phyloP scores from a whole-genome alignment of 225 moss, liverwort and hornwort species.

The Marchantia polymorpha region DNA sequence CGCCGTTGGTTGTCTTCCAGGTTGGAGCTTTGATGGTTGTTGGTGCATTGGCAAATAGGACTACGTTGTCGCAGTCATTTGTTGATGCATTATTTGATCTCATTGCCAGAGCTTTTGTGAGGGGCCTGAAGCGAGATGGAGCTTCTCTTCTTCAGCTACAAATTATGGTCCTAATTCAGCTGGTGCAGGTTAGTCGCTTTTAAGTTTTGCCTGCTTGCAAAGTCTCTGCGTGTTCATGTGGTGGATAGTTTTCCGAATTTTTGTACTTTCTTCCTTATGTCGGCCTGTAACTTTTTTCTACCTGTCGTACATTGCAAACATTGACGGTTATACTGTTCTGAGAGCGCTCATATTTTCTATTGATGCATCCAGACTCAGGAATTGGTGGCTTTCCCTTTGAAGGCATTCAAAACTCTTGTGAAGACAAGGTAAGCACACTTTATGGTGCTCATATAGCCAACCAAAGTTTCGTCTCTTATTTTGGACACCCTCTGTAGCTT shows the following conservation, averaged over 20 bases:
- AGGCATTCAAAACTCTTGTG: slow-evolving; percentile 63
- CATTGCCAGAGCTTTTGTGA: slow-evolving; percentile 57
- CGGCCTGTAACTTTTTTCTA: no score
- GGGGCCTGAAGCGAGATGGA: slow-evolving; percentile 56
- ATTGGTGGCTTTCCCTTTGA: slow-evolving; percentile 54
- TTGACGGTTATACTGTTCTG: no score
- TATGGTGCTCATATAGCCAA: no score
- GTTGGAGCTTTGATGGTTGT: slow-evolving; percentile 90
- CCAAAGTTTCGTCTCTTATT: no score
- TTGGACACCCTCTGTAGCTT: background rate
- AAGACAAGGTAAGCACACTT: slow-evolving; percentile 60
- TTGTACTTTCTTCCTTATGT: no score
- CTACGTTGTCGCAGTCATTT: slow-evolving; percentile 58
- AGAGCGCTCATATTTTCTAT: no score
- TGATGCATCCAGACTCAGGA: slow-evolving; percentile 67
- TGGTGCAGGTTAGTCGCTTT: slow-evolving; percentile 60
- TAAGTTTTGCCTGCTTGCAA: background rate
- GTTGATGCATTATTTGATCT: slow-evolving; percentile 55
- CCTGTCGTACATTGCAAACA: no score
- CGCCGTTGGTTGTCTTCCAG: slow-evolving; percentile 34
- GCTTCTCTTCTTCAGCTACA: slow-evolving; percentile 60
- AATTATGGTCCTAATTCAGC: slow-evolving; percentile 85
- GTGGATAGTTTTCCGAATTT: no score
- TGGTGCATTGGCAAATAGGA: slow-evolving; percentile 80
- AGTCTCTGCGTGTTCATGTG: no score